A percentile compares a stretch with the other conserved stretches of the same genome.
phyloP scores from a whole-genome alignment of 2,329 filamentous ascomycete genomes.

The Sporothrix luriei region DNA sequence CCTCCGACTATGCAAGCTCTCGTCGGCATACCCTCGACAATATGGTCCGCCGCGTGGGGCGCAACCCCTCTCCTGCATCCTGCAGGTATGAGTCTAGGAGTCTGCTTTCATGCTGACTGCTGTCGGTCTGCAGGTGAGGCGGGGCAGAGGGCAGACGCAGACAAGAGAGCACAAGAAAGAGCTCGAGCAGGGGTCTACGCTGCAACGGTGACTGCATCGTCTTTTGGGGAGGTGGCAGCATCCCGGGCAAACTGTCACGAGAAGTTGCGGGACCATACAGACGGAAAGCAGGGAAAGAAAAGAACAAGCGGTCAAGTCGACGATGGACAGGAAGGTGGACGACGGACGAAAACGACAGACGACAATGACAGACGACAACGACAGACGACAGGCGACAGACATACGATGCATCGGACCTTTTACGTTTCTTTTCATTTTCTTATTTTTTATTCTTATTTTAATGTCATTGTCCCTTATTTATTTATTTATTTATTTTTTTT shows the following conservation, averaged over 20 bases:
- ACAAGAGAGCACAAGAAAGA: too few species aligned
- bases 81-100: neutral
- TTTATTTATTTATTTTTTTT: too few species aligned
- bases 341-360: neutral
- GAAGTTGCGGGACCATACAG: neutral
- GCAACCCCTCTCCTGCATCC: neutral
- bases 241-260: neutral
- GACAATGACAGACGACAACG: neutral
- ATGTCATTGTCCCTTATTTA: too few species aligned
- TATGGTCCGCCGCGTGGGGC: neutral
- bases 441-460: too few species aligned
- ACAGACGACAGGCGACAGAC: too few species aligned
- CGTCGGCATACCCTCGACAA: neutral
- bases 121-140: slow-evolving; percentile 24
- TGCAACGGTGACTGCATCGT: neutral
- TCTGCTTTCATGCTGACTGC: neutral
- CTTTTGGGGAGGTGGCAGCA: too few species aligned
- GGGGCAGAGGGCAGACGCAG: neutral
- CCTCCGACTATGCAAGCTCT: slow-evolving; percentile 4
- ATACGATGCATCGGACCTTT: too few species aligned
- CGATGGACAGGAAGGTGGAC: neutral
- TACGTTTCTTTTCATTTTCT: too few species aligned
- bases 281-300: too few species aligned
- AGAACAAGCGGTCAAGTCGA: slow-evolving; percentile 22
- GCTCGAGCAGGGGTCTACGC: too few species aligned